Evolutionary conservation across 2,329 filamentous ascomycete genomes (phyloP).

Genomic region (Talaromyces sp.): DNA sequence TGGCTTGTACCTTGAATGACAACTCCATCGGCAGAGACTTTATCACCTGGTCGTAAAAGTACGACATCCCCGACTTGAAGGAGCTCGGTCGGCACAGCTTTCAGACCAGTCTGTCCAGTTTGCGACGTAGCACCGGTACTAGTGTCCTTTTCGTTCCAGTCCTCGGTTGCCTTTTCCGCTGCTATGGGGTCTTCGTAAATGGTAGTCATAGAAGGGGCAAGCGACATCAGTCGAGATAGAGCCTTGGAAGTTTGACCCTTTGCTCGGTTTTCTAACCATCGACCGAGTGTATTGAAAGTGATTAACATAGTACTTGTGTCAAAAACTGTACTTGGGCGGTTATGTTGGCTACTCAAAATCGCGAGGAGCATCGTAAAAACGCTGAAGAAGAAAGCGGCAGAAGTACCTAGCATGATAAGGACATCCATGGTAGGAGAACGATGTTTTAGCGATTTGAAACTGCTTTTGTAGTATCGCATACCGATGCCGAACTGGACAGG

Average conservation of each 20-base stretch:
- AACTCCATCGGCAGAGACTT: slow-evolving; percentile 88
- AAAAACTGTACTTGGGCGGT: slow-evolving; percentile 81
- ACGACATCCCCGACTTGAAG: slow-evolving; percentile 93
- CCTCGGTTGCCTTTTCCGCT: slow-evolving; percentile 82
- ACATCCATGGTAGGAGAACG: slow-evolving; percentile 96
- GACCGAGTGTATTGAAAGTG: slow-evolving; percentile 86
- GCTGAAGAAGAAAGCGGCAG: slow-evolving; percentile 95
- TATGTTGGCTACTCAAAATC: slow-evolving; percentile 69
- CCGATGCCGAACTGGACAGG: slow-evolving; percentile 97
- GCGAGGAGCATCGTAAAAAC: slow-evolving; percentile 82
- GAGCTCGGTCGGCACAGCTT: slow-evolving; percentile 85
- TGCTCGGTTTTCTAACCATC: slow-evolving; percentile 88
- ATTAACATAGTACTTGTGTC: slow-evolving; percentile 98
- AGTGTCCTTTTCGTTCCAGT: slow-evolving; percentile 52
- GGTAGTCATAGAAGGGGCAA: slow-evolving; percentile 93
- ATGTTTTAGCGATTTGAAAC: slow-evolving; percentile 90
- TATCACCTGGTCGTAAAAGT: slow-evolving; percentile 88
- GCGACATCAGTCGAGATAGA: slow-evolving; percentile 87
- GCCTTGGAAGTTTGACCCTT: slow-evolving; percentile 97
- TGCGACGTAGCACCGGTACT: slow-evolving; percentile 11
- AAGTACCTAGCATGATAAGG: slow-evolving; percentile 87
- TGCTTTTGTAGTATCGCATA: slow-evolving; percentile 86
- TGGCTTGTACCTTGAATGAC: slow-evolving; percentile 88
- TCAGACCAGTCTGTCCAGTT: slow-evolving; percentile 64
- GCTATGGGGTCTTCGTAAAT: slow-evolving; percentile 95